A percentile compares a stretch with the other conserved stretches of the same genome.
Evolutionary conservation across 306 rosid species (phyloP).

Genomic region (Vigna nakashimae): DNA sequence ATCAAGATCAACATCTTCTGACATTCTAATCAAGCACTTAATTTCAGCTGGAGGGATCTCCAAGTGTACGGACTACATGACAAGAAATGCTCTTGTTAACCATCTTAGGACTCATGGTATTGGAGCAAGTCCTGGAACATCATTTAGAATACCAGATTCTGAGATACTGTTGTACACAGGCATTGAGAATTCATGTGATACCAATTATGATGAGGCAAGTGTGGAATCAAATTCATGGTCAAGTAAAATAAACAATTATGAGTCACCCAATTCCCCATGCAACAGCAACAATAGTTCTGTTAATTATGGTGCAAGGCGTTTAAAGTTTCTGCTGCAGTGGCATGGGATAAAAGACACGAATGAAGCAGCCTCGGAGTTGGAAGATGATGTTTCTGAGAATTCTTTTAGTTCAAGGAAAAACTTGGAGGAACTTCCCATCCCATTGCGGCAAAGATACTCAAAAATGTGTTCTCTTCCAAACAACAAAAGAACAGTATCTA

Average conservation of each 20-base stretch:
- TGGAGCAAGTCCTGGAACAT: slow-evolving; percentile 83
- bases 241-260: slow-evolving; percentile 53
- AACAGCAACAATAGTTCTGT: slow-evolving; percentile 57
- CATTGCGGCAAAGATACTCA: slow-evolving; percentile 79
- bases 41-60: slow-evolving; percentile 81
- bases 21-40: slow-evolving; percentile 72
- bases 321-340: slow-evolving; percentile 75
- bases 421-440: slow-evolving; percentile 51
- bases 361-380: slow-evolving; percentile 40
- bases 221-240: slow-evolving; percentile 56
- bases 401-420: slow-evolving; percentile 46
- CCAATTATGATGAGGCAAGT: slow-evolving; percentile 55
- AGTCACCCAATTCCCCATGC: slow-evolving; percentile 50
- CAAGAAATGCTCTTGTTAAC: slow-evolving; percentile 61
- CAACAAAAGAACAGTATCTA: slow-evolving; percentile 63
- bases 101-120: slow-evolving; percentile 75
- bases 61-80: slow-evolving; percentile 48
- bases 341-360: slow-evolving; percentile 58
- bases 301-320: slow-evolving; percentile 54
- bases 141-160: slow-evolving; percentile 84
- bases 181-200: slow-evolving; percentile 61
- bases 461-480: slow-evolving; percentile 63
- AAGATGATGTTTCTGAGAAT: slow-evolving; percentile 57
- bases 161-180: slow-evolving; percentile 83
- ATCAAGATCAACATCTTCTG: slow-evolving; percentile 68